These are phyloP conservation scores for Dendrobium huoshanense DNA, from an alignment of 106 monocot genomes.

Conservation along the genomic window DNA sequence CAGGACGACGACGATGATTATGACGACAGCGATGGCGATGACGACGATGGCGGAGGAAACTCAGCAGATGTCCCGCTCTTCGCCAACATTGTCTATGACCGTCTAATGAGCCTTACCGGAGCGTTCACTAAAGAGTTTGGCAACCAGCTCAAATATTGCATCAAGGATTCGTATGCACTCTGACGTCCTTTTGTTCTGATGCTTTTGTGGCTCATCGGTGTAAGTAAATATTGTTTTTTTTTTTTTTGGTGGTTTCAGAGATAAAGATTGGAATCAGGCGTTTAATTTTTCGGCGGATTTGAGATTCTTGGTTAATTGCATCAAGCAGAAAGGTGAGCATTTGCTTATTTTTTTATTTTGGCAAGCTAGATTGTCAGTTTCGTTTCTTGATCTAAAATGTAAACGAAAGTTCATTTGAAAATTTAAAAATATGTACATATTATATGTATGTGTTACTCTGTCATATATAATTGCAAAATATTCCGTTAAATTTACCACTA, in stretches of 20 bases:
- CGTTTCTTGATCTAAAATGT: background rate
- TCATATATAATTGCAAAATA: no score
- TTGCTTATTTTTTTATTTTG: background rate
- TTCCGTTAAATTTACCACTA: no score
- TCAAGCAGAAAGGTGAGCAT: conserved; percentile 33
- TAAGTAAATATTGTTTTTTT: background rate
- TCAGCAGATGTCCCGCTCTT: conserved; percentile 11
- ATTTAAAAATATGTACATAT: no score
- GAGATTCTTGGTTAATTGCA: conserved; percentile 41
- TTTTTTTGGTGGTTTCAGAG: conserved; percentile 17
- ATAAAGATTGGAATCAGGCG: conserved; percentile 56
- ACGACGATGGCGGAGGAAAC: conserved; percentile 4
- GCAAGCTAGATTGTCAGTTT: background rate
- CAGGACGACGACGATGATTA: conserved; percentile 12
- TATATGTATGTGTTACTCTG: no score
- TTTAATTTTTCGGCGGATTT: conserved; percentile 62
- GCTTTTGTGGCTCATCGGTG: background rate
- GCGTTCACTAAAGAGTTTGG: conserved; percentile 13
- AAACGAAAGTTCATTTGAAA: no score
- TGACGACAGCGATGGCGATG: background rate
- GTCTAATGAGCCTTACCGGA: conserved; percentile 11
- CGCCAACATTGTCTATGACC: conserved; percentile 12
- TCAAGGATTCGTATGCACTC: conserved; percentile 19
- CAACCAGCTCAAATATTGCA: conserved; percentile 16
- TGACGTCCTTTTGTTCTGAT: background rate